Evolutionary conservation across 495 filamentous ascomycete genomes (phyloP).

Genomic region (Friedmanniomyces simplex): DNA sequence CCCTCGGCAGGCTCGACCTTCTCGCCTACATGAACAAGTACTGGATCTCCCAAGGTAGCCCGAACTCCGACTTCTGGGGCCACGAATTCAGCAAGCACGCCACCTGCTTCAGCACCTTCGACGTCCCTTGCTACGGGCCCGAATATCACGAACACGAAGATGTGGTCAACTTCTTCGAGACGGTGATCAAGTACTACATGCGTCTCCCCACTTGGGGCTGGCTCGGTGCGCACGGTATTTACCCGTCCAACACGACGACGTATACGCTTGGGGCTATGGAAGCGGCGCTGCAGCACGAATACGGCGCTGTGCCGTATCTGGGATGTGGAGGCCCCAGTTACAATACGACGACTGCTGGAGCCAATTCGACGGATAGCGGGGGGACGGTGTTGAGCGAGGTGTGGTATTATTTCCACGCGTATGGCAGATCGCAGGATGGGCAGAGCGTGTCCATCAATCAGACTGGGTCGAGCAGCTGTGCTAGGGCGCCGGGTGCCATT

Average conservation of each 20-base stretch:
- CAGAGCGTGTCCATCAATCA: constrained; percentile 35
- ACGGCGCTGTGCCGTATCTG: constrained; percentile 38
- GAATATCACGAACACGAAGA: constrained; percentile 35
- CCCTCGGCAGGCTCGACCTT: constrained; percentile 38
- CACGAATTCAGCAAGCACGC: constrained; percentile 49
- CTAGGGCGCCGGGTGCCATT: constrained; percentile 33
- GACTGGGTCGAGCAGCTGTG: constrained; percentile 34
- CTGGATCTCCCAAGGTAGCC: constrained; percentile 37
- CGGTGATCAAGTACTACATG: constrained; percentile 32
- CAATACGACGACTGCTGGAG: constrained; percentile 40
- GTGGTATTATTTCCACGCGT: constrained; percentile 43
- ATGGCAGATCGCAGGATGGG: constrained; percentile 36
- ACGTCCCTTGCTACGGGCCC: constrained; percentile 40
- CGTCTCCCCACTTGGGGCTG: constrained; percentile 38
- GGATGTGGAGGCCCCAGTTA: constrained; percentile 39
- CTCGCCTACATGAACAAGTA: constrained; percentile 42
- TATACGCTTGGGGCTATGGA: constrained; percentile 36
- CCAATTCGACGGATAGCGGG: constrained; percentile 36
- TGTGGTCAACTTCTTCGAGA: constrained; percentile 39
- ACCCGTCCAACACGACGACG: constrained; percentile 23
- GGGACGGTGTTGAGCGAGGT: constrained; percentile 37
- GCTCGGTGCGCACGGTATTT: constrained; percentile 17
- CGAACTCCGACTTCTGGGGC: constrained; percentile 41
- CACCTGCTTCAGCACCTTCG: constrained; percentile 45
- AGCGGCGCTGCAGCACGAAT: constrained; percentile 24